Conservation (phyloP, 495 filamentous ascomycete genomes). For the Penicillium argentinense region DNA sequence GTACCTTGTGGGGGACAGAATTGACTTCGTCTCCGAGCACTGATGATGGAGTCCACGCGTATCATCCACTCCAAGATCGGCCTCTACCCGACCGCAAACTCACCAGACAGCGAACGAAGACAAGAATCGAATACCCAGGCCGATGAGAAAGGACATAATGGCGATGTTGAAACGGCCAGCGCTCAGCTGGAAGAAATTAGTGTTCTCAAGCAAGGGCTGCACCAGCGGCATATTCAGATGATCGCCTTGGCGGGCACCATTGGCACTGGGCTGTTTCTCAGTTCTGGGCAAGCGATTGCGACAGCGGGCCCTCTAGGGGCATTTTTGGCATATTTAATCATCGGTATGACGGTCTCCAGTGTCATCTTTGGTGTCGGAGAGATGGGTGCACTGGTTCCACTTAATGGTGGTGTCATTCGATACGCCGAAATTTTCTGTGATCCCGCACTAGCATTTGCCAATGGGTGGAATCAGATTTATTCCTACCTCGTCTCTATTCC, state of each 20-base stretch:
- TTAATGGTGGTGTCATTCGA: constrained; percentile 31
- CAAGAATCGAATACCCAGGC: neutral
- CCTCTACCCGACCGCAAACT: neutral
- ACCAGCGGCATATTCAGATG: constrained; percentile 43
- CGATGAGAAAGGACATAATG: constrained; percentile 4
- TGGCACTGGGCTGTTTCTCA: constrained; percentile 34
- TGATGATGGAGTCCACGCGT: neutral
- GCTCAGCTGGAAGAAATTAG: constrained; percentile 12
- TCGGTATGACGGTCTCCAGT: constrained; percentile 20
- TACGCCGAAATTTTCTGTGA: constrained; percentile 31
- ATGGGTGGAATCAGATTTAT: constrained; percentile 32
- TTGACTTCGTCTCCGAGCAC: too few relatives aligned
- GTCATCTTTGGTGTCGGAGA: constrained; percentile 28
- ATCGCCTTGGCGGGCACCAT: constrained; percentile 47
- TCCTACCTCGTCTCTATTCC: constrained; percentile 39
- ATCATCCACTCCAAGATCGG: neutral
- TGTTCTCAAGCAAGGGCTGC: constrained; percentile 22
- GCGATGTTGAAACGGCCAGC: constrained; percentile 9
- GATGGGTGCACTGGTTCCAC: constrained; percentile 29
- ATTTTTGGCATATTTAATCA: constrained; percentile 26
- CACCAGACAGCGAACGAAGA: neutral
- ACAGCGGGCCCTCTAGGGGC: constrained; percentile 58
- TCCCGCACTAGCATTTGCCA: constrained; percentile 31
- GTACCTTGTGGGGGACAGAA: too few relatives aligned
- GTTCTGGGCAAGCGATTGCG: constrained; percentile 57